Percentiles rank a stretch among this genome's conserved stretches.
phyloP scores from a whole-genome alignment of 148 eudicot genomes.

The Vaccinium macrocarpon region DNA sequence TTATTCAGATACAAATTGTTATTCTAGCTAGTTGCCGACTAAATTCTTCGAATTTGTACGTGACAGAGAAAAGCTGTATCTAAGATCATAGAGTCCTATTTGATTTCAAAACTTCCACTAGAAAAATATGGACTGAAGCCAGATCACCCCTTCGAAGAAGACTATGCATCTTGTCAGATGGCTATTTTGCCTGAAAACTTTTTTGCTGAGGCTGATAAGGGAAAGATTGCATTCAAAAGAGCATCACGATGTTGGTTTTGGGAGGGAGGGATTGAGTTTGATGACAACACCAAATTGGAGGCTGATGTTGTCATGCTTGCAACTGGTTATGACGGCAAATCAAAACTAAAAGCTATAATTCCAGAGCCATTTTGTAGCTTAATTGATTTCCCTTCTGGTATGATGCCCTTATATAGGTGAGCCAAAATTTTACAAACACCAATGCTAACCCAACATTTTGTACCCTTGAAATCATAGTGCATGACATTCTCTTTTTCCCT shows the following conservation, averaged over 20 bases:
- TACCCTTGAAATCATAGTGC: neutral
- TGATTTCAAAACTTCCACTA: slow-evolving; percentile 65
- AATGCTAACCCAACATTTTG: neutral
- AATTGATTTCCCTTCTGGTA: slow-evolving; percentile 61
- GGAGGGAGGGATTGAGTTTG: slow-evolving; percentile 73
- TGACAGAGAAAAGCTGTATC: slow-evolving; percentile 55
- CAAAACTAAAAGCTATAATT: slow-evolving; percentile 57
- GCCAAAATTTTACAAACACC: neutral
- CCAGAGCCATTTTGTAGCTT: slow-evolving; percentile 68
- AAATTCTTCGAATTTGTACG: neutral
- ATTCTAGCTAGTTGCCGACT: too few species aligned
- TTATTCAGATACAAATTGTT: too few species aligned
- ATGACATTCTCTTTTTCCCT: neutral
- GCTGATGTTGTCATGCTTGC: slow-evolving; percentile 79
- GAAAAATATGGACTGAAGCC: slow-evolving; percentile 76
- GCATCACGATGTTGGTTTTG: slow-evolving; percentile 67
- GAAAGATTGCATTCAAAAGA: slow-evolving; percentile 58
- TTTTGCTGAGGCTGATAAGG: slow-evolving; percentile 69
- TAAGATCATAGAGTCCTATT: slow-evolving; percentile 63
- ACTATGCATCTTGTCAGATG: slow-evolving; percentile 94
- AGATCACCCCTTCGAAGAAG: slow-evolving; percentile 83
- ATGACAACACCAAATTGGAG: slow-evolving; percentile 55
- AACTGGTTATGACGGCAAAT: slow-evolving; percentile 84
- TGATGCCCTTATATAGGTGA: slow-evolving; percentile 79
- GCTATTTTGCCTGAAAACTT: slow-evolving; percentile 84